phyloP scores from a whole-genome alignment of 306 rosid genomes.

The Malus sieversii region DNA sequence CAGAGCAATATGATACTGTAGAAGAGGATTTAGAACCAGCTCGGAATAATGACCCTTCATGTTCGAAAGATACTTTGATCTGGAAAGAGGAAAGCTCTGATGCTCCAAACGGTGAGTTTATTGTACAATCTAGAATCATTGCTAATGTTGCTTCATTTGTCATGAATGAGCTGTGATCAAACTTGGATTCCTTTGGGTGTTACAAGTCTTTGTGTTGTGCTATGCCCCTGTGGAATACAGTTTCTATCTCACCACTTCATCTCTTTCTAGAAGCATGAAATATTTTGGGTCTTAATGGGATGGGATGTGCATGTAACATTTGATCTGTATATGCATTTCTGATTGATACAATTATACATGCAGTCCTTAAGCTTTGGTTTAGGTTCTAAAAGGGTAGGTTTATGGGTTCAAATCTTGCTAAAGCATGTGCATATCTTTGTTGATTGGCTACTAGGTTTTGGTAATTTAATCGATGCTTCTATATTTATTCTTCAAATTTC shows the following conservation, averaged over 20 bases:
- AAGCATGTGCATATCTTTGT: background rate
- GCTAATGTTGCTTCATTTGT: slow-evolving; percentile 4
- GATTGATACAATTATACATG: background rate
- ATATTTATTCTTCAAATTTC: background rate
- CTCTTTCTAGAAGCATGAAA: background rate
- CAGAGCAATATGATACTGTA: slow-evolving; percentile 27
- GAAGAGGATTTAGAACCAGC: slow-evolving; percentile 30
- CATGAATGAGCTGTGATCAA: background rate
- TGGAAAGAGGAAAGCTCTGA: slow-evolving; percentile 67
- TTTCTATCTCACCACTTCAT: background rate
- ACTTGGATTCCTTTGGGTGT: background rate
- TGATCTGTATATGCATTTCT: background rate
- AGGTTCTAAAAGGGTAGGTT: background rate
- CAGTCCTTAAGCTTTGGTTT: background rate
- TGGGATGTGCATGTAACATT: background rate
- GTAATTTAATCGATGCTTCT: background rate
- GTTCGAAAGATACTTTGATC: slow-evolving; percentile 28
- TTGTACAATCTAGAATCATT: slow-evolving; percentile 5
- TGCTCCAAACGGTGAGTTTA: slow-evolving; percentile 78
- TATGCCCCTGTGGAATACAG: background rate
- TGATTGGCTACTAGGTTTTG: background rate
- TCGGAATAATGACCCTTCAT: slow-evolving; percentile 25
- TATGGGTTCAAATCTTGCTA: background rate
- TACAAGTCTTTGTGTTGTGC: background rate
- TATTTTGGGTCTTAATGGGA: background rate